Conservation (phyloP, 495 filamentous ascomycete genomes). For the Platismatia glauca region DNA sequence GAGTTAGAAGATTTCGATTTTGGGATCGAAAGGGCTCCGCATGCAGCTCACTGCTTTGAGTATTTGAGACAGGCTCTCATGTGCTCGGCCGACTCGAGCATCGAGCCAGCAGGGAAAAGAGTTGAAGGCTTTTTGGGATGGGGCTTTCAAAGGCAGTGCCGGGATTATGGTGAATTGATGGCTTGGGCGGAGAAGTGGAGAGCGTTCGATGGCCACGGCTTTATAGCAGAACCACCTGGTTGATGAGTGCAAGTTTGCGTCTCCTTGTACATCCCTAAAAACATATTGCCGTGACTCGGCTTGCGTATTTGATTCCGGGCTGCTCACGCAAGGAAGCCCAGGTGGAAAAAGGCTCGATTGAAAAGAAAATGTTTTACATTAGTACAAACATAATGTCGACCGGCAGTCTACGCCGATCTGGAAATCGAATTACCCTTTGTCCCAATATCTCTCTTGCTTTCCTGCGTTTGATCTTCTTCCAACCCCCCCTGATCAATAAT, state of each 20-base stretch:
- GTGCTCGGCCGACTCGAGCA: conserved; percentile 19
- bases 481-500: background rate
- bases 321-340: background rate
- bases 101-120: conserved; percentile 19
- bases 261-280: background rate
- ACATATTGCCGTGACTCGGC: background rate
- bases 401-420: background rate
- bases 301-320: background rate
- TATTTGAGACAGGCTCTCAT: conserved; percentile 22
- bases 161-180: conserved; percentile 18
- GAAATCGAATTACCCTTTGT: background rate
- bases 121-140: conserved; percentile 16
- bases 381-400: background rate
- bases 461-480: background rate
- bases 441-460: background rate
- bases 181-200: conserved; percentile 15
- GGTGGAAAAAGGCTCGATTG: background rate
- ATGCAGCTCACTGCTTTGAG: conserved; percentile 23
- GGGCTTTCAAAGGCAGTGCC: conserved; percentile 19
- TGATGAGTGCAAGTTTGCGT: background rate
- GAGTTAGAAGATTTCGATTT: conserved; percentile 22
- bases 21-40: conserved; percentile 15
- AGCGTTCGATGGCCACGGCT: conserved; percentile 9
- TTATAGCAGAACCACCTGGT: conserved; percentile 4
- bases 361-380: background rate